Conservation (phyloP, 164 flowering plant species). For the Vitis cinerea region DNA sequence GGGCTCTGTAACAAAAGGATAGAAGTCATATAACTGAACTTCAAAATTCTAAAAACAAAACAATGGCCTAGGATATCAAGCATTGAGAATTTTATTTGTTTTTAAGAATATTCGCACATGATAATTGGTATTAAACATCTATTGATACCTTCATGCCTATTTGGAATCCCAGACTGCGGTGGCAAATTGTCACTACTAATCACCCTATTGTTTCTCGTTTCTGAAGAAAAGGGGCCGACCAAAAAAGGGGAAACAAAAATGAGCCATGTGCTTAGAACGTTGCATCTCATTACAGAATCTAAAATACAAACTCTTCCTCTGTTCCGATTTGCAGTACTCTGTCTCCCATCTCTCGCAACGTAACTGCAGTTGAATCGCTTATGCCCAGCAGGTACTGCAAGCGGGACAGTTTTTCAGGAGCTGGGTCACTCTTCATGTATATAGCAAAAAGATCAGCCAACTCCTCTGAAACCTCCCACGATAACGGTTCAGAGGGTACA, state of each 20-base stretch:
- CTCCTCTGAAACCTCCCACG: slow-evolving; percentile 90
- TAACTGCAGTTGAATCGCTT: slow-evolving; percentile 59
- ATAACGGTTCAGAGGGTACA: slow-evolving; percentile 65
- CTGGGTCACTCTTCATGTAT: slow-evolving; percentile 60
- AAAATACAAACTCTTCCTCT: slow-evolving; percentile 79
- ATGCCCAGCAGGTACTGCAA: slow-evolving; percentile 80
- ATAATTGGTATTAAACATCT: no score
- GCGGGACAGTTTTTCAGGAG: slow-evolving; percentile 70
- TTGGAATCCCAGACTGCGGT: neutral
- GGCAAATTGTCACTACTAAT: neutral
- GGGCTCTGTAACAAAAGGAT: no score
- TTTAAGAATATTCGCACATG: no score
- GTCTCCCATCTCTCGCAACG: slow-evolving; percentile 53
- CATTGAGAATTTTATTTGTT: no score
- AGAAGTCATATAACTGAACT: no score
- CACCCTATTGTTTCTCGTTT: neutral
- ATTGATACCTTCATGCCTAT: neutral
- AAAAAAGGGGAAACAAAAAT: neutral
- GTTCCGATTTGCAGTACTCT: slow-evolving; percentile 23
- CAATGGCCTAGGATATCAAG: no score
- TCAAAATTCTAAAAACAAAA: no score
- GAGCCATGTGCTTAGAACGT: slow-evolving; percentile 3
- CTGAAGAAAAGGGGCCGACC: no score
- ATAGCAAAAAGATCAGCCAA: slow-evolving; percentile 65
- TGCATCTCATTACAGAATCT: slow-evolving; percentile 4